phyloP scores from a whole-genome alignment of 2,329 filamentous ascomycete species.

The Colletotrichum eremochloae region DNA sequence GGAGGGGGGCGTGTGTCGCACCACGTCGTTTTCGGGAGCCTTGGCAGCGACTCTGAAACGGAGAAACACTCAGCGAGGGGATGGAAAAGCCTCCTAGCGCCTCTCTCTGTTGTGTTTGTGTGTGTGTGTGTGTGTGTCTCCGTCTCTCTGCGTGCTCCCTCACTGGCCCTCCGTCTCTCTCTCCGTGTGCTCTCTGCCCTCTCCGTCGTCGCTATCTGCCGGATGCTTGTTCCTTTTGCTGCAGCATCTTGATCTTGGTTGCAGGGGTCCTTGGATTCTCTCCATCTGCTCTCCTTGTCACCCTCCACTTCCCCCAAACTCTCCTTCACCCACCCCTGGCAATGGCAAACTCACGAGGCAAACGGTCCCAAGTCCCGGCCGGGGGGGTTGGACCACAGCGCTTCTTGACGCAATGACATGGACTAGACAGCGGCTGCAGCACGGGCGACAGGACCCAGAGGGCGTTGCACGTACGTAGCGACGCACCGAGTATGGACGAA shows the following conservation, averaged over 20 bases:
- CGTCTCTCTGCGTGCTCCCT: not conserved
- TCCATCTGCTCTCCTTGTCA: conserved; percentile 1
- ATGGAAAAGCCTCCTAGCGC: not conserved
- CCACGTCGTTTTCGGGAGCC: conserved; percentile 30
- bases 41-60: conserved; percentile 37
- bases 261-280: not conserved
- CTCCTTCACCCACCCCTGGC: not conserved
- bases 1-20: conserved; percentile 20
- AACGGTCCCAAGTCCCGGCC: not conserved
- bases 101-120: too few species aligned
- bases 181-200: not conserved
- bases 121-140: not conserved
- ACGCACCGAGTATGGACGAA: not conserved
- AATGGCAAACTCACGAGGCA: not conserved
- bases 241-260: not conserved
- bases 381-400: conserved; percentile 8
- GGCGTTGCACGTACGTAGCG: not conserved
- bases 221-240: conserved; percentile 1
- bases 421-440: conserved; percentile 37
- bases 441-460: conserved; percentile 24
- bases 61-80: conserved; percentile 29
- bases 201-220: not conserved
- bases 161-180: not conserved
- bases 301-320: too few species aligned
- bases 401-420: conserved; percentile 39